Evolutionary conservation across 441 rosid genomes (phyloP).

Genomic region (Erodium texanum): DNA sequence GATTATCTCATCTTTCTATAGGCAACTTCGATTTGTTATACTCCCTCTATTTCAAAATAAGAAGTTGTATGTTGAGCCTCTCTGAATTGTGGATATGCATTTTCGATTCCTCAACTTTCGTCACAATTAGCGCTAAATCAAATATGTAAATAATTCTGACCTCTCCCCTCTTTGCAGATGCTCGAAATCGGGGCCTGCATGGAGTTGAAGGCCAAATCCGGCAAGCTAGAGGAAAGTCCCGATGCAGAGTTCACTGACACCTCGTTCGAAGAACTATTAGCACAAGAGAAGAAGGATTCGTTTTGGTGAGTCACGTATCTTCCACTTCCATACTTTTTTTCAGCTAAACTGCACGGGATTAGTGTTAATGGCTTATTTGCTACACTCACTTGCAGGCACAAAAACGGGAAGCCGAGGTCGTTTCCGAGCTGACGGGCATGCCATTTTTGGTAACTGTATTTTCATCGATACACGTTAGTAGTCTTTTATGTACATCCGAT

Average conservation of each 20-base stretch:
- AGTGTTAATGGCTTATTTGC: not conserved
- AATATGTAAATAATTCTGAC: not conserved
- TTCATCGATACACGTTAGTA: not conserved
- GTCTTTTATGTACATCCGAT: slow-evolving; percentile 7
- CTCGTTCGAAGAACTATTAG: slow-evolving; percentile 80
- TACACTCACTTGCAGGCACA: slow-evolving; percentile 40
- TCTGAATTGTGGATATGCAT: too few species aligned
- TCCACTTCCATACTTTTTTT: too few species aligned
- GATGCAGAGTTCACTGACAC: slow-evolving; percentile 55
- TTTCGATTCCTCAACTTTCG: too few species aligned
- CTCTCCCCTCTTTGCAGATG: slow-evolving; percentile 34
- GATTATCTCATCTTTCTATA: too few species aligned
- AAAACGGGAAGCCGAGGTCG: slow-evolving; percentile 37
- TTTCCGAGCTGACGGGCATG: slow-evolving; percentile 19
- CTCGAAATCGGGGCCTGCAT: slow-evolving; percentile 53
- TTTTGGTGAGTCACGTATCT: slow-evolving; percentile 53
- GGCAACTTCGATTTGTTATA: too few species aligned
- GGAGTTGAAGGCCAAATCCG: slow-evolving; percentile 47
- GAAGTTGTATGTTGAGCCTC: too few species aligned
- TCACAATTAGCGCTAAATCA: too few species aligned
- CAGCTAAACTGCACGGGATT: too few species aligned
- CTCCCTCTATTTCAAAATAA: too few species aligned
- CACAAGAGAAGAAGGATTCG: slow-evolving; percentile 77
- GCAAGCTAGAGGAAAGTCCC: slow-evolving; percentile 28
- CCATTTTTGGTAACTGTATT: not conserved